Base-by-base conservation (phyloP, 495 filamentous ascomycete genomes). In the Trichoderma gamsii region DNA sequence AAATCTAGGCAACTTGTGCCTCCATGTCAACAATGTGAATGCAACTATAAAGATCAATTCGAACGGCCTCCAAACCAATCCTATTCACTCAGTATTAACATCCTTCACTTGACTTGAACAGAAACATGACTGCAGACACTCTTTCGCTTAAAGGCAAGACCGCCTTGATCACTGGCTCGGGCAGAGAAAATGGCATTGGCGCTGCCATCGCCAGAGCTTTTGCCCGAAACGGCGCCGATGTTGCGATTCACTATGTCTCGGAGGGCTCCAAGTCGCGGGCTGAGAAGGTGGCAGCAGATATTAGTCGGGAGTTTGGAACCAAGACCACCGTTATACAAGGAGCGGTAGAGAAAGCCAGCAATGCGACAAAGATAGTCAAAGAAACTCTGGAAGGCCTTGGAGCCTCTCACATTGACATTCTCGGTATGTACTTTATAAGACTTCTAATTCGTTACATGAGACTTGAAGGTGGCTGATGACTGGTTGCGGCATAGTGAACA, bases 81-180 rank as follows among this genome's bases (percentile, higher is more conserved):
- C 8, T 0, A 38, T 38, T 38, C 35, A 38, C 32, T 35, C 32
- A 35, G 32, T 35, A 35, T 4, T 38, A 9, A 9, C 8, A 38
- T 38, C 35, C 8, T 38, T 38, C 35, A 38, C 4, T 38, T 9
- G 35, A 38, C 8, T 38, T 38, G 5, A 38, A 6, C 35, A 64
- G n/a, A n/a, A n/a, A 35, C 49, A 66, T 66, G 65, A 9, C 65
- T 27, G 29, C 38, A 8, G 65, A 66, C 5, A 44, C 68, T 18
- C 73, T 78, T 11, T 81, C 78, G 5, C 79, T 85, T 21, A 32
- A 72, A 15, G 80, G 79, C 64, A 85, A 84, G 72, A 70, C 79
- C 29, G 83, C 82, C 71, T 79, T 85, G 12, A 72, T 86, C 68
- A 86, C 82, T 12, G 82, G 82, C 25, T 82, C 78, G 68, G 68